These are phyloP conservation scores for Debaryomyces hansenii DNA, from an alignment of 805 yeast genomes.

Conservation along the genomic window DNA sequence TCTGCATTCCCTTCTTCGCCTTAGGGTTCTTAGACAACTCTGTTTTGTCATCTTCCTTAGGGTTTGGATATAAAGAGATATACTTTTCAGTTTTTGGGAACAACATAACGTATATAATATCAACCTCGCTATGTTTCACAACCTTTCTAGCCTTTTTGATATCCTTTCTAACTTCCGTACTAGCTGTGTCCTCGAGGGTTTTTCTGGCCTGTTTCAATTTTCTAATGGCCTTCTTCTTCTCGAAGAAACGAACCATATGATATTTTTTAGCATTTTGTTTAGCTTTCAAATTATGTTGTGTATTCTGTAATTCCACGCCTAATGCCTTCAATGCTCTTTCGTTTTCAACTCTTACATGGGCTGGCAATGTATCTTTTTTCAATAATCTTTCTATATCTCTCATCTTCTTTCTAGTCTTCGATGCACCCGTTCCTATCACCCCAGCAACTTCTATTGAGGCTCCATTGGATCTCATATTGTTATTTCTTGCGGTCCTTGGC, in stretches of 20 bases:
- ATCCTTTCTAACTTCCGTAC: slow-evolving; percentile 34
- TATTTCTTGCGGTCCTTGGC: slow-evolving; percentile 16
- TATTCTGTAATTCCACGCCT: slow-evolving; percentile 54
- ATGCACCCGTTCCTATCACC: slow-evolving; percentile 30
- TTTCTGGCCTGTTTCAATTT: slow-evolving; percentile 56
- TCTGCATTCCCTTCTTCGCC: slow-evolving; percentile 41
- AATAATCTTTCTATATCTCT: slow-evolving; percentile 81
- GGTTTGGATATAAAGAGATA: slow-evolving; percentile 68
- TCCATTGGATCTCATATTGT: slow-evolving; percentile 15
- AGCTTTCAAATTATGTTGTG: slow-evolving; percentile 44
- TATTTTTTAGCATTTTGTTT: slow-evolving; percentile 67
- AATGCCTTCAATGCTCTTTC: slow-evolving; percentile 75
- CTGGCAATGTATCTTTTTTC: slow-evolving; percentile 57
- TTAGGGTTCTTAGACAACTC: slow-evolving; percentile 23
- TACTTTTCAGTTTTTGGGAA: slow-evolving; percentile 82
- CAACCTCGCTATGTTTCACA: slow-evolving; percentile 59
- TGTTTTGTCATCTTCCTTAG: slow-evolving; percentile 22
- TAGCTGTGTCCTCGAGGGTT: slow-evolving; percentile 32
- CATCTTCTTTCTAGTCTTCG: slow-evolving; percentile 78
- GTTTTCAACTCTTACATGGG: slow-evolving; percentile 64
- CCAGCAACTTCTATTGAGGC: slow-evolving; percentile 27
- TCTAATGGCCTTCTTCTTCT: slow-evolving; percentile 79
- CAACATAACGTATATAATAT: slow-evolving; percentile 70
- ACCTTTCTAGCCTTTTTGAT: slow-evolving; percentile 48
- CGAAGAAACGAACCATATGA: slow-evolving; percentile 92